Evolutionary conservation across 2,329 filamentous ascomycete genomes (phyloP).

Genomic region (Trichoderma gracile): DNA sequence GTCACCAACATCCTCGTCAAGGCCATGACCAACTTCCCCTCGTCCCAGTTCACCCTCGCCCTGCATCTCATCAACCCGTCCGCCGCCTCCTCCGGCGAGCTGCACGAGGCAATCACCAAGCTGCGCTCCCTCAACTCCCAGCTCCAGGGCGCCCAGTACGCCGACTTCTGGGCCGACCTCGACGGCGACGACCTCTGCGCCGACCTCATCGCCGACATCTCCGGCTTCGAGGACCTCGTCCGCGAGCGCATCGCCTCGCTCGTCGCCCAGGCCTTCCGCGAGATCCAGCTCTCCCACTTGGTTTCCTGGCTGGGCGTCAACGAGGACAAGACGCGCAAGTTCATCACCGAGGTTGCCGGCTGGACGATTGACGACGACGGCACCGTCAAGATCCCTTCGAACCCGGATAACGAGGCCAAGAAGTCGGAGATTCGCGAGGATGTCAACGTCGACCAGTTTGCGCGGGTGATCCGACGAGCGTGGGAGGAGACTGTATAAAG

Average conservation of each 20-base stretch:
- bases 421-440: conserved; percentile 94
- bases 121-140: conserved; percentile 80
- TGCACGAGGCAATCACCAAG: conserved; percentile 89
- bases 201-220: conserved; percentile 90
- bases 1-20: conserved; percentile 99
- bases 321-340: conserved; percentile 69
- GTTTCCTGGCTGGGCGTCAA: conserved; percentile 76
- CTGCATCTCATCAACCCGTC: conserved; percentile 91
- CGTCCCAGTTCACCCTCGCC: conserved; percentile 89
- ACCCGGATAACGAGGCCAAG: conserved; percentile 97
- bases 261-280: conserved; percentile 76
- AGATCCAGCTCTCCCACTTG: conserved; percentile 66
- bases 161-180: conserved; percentile 87
- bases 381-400: conserved; percentile 75
- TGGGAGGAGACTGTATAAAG: conserved; percentile 67
- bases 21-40: conserved; percentile 94
- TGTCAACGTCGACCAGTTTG: conserved; percentile 86
- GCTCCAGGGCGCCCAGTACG: conserved; percentile 87
- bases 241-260: conserved; percentile 86
- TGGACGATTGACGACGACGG: conserved; percentile 74
- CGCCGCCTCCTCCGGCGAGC: conserved; percentile 63
- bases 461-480: conserved; percentile 75
- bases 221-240: conserved; percentile 92
- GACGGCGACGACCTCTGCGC: conserved; percentile 95
- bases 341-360: conserved; percentile 80